phyloP scores from a whole-genome alignment of 2,329 filamentous ascomycete genomes.

The Penicillium sp. region DNA sequence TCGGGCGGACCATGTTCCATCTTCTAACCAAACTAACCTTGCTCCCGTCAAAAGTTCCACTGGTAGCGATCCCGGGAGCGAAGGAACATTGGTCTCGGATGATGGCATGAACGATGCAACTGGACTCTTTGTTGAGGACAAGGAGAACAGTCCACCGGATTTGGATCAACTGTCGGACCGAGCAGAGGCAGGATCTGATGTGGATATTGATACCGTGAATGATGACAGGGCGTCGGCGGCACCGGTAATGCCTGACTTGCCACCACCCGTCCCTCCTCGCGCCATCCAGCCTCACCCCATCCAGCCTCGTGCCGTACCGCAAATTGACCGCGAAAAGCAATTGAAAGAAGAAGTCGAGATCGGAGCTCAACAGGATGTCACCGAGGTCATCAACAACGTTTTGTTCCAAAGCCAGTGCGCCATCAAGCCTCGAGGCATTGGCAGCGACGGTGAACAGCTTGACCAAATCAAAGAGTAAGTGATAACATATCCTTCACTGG shows the following conservation, averaged over 20 bases:
- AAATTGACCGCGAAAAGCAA: constrained; percentile 36
- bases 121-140: constrained; percentile 32
- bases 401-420: constrained; percentile 88
- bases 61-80: constrained; percentile 32
- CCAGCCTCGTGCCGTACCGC: constrained; percentile 52
- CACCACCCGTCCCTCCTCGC: constrained; percentile 61
- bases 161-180: constrained; percentile 4
- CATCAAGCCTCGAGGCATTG: constrained; percentile 67
- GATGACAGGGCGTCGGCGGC: constrained; percentile 7
- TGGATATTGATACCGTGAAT: constrained; percentile 15
- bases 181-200: constrained; percentile 26
- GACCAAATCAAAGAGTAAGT: constrained; percentile 70
- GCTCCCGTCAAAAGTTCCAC: constrained; percentile 27
- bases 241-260: constrained; percentile 45
- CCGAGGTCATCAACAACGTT: constrained; percentile 91
- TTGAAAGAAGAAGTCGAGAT: constrained; percentile 54
- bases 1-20: constrained; percentile 10
- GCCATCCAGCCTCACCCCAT: constrained; percentile 48
- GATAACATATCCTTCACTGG: constrained; percentile 18
- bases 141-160: constrained; percentile 39
- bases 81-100: constrained; percentile 40
- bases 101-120: constrained; percentile 20
- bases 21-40: constrained; percentile 17
- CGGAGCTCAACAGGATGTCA: constrained; percentile 86
- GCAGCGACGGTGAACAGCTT: constrained; percentile 70